Evolutionary conservation across 306 rosid genomes (phyloP).

Genomic region (Casuarina equisetifolia): DNA sequence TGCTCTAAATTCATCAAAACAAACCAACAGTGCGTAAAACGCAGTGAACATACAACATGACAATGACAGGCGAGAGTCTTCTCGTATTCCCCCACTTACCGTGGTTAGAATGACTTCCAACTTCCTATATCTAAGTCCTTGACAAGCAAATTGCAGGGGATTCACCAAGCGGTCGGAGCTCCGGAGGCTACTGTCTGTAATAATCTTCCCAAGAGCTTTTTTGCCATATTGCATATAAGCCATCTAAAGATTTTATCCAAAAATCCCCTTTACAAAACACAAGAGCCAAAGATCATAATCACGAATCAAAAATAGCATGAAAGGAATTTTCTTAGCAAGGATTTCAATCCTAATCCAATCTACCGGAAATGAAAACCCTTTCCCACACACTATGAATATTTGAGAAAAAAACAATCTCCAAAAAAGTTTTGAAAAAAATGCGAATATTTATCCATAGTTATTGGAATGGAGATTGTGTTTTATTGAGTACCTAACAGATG

Average conservation of each 20-base stretch:
- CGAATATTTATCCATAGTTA: neutral
- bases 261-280: neutral
- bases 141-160: constrained; percentile 61
- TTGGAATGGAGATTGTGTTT: neutral
- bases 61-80: neutral
- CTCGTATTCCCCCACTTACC: constrained; percentile 33
- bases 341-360: neutral
- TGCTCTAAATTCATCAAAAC: constrained; percentile 40
- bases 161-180: constrained; percentile 46
- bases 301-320: neutral
- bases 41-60: neutral
- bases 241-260: constrained; percentile 24
- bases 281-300: neutral
- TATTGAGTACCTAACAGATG: neutral
- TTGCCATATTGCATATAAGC: constrained; percentile 59
- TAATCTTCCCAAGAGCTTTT: constrained; percentile 55
- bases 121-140: constrained; percentile 73
- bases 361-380: neutral
- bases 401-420: no score
- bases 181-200: constrained; percentile 39
- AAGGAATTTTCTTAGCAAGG: neutral
- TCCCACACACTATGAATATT: no score
- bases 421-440: no score
- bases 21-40: neutral
- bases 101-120: constrained; percentile 82